phyloP scores from a whole-genome alignment of 768 basidiomycete species.

The Leccinum uliginosum region DNA sequence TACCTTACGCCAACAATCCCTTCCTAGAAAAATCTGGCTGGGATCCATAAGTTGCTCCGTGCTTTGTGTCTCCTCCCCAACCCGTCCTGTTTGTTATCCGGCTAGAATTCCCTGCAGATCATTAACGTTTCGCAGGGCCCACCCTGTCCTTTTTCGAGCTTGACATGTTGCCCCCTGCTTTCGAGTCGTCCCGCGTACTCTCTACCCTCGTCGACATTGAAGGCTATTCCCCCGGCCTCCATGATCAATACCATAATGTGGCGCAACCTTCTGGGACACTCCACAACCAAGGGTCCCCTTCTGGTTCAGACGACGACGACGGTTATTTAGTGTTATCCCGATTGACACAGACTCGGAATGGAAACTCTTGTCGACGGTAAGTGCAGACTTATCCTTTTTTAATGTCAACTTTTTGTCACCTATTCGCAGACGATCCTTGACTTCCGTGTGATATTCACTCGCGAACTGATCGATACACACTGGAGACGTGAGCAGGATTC shows the following conservation, averaged over 20 bases:
- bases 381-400: constrained; percentile 8
- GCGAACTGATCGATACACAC: constrained; percentile 85
- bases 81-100: constrained; percentile 27
- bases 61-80: constrained; percentile 16
- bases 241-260: constrained; percentile 22
- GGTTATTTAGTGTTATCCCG: constrained; percentile 28
- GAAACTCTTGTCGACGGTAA: constrained; percentile 47
- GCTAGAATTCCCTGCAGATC: constrained; percentile 25
- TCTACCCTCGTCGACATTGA: constrained; percentile 23
- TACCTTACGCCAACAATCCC: constrained; percentile 25
- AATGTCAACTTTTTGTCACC: constrained; percentile 13
- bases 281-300: constrained; percentile 47
- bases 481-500: constrained; percentile 83
- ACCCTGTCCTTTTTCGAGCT: constrained; percentile 3
- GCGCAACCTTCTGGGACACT: constrained; percentile 27
- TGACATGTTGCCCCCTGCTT: background rate
- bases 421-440: constrained; percentile 43
- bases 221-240: constrained; percentile 18
- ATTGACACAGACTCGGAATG: constrained; percentile 36
- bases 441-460: constrained; percentile 84
- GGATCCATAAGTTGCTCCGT: constrained; percentile 11
- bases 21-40: constrained; percentile 23
- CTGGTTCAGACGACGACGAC: constrained; percentile 53
- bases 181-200: constrained; percentile 3
- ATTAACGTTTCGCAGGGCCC: constrained; percentile 19